Evolutionary conservation across 345 rosid species (phyloP), one percentile per base, ranked within the genome.

Genomic region (Chamaenerion angustifolium): DNA sequence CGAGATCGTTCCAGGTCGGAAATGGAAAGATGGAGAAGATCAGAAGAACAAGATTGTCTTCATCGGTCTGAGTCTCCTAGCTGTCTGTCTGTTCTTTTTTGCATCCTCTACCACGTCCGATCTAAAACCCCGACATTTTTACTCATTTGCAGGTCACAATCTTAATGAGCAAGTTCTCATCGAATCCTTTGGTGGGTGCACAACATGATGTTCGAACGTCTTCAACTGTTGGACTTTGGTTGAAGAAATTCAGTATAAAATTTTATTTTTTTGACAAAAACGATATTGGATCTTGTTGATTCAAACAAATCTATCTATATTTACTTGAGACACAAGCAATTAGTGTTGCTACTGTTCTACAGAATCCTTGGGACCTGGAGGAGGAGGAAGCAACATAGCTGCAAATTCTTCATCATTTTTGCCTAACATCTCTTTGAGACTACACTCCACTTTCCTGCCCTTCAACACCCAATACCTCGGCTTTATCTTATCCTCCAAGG

Each of bases 351-450:
- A 23, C 5, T 23, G 27, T n/a, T n/a, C n/a, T 23, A 23, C 27
- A 23, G 27, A 23, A 23, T 31, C 37, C 3, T 8, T 31, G 37
- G 37, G 6, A 31, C 5, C 37, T 31, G 37, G 8, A 31, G 37
- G 37, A 31, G 37, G 0, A 31, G 10, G 6, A 4, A 31, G 37
- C 37, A 77, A 79, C 56, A 74, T 77, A 7, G 80, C 65, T 17
- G 93, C 82, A 52, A 89, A 89, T 55, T 82, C 97, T 58, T 83
- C 92, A 16, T 85, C 86, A 43, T 79, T 90, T 67, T 77, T 85
- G 37, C 73, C 74, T 45, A 85, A 71, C 94, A 86, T 83, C 3
- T 83, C 95, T 48, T 83, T 67, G 67, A 83, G 75, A 69, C 82
- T 79, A 52, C 76, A 81, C 16, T 79, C 73, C 23, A 81, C 48